Conservation (phyloP, 2,329 filamentous ascomycete species). For the Phyllachora maydis region DNA sequence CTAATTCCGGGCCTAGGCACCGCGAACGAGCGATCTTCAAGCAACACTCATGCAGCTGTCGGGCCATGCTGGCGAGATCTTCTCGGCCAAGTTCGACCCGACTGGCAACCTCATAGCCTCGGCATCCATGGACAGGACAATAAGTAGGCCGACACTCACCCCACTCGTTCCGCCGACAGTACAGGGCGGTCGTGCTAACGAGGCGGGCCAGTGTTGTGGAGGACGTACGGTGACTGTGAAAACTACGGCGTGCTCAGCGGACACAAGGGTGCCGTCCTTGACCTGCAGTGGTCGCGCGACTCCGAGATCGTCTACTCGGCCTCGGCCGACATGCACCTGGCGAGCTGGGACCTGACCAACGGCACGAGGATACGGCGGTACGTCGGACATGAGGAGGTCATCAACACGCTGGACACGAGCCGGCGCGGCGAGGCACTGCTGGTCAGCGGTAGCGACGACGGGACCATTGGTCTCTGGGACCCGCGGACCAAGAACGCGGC, state of each 20-base stretch:
- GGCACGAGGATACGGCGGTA: slow-evolving; percentile 85
- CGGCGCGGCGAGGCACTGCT: slow-evolving; percentile 78
- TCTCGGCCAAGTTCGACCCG: slow-evolving; percentile 75
- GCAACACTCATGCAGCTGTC: slow-evolving; percentile 88
- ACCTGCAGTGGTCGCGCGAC: slow-evolving; percentile 93
- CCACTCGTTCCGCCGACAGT: neutral
- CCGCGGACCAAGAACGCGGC: slow-evolving; percentile 74
- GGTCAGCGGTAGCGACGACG: slow-evolving; percentile 83
- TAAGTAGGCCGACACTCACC: slow-evolving; percentile 33
- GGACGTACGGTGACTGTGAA: slow-evolving; percentile 77
- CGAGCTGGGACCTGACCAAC: slow-evolving; percentile 86
- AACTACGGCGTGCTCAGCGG: slow-evolving; percentile 82
- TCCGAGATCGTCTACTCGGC: slow-evolving; percentile 79
- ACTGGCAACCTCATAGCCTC: slow-evolving; percentile 80
- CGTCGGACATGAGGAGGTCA: slow-evolving; percentile 83
- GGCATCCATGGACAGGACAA: slow-evolving; percentile 83
- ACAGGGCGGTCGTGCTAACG: slow-evolving; percentile 1
- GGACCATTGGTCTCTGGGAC: slow-evolving; percentile 89
- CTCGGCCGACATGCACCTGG: slow-evolving; percentile 80
- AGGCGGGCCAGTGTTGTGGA: slow-evolving; percentile 56
- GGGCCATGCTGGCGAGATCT: slow-evolving; percentile 70
- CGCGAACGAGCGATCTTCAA: slow-evolving; percentile 64
- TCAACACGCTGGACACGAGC: slow-evolving; percentile 80
- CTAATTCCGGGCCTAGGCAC: slow-evolving; percentile 27
- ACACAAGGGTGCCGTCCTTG: slow-evolving; percentile 77